Conservation (phyloP, 2,329 filamentous ascomycete species). For the Sporothrix phasma region DNA sequence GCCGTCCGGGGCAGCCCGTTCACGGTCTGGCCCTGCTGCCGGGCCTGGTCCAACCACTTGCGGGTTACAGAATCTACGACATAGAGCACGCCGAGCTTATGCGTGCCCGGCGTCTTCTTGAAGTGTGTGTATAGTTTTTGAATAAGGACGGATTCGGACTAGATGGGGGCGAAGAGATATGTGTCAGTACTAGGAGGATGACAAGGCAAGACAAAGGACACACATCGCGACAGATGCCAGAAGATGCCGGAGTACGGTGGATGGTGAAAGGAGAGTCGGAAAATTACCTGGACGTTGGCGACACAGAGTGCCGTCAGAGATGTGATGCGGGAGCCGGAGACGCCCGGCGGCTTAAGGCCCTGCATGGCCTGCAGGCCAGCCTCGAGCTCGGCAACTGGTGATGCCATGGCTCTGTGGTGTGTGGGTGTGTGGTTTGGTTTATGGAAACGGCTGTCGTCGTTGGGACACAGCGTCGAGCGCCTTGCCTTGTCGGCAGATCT, state of each 20-base stretch:
- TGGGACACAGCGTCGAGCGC: not conserved
- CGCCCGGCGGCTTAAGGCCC: slow-evolving; percentile 81
- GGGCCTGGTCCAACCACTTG: slow-evolving; percentile 96
- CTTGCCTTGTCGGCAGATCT: not conserved
- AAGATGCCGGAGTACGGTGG: not conserved
- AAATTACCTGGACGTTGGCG: slow-evolving; percentile 73
- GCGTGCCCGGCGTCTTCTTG: slow-evolving; percentile 85
- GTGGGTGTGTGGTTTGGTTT: not conserved
- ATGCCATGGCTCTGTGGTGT: slow-evolving; percentile 46
- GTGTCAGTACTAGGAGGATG: not conserved
- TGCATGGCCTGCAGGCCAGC: slow-evolving; percentile 85
- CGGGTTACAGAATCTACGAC: slow-evolving; percentile 99
- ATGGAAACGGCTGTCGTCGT: not conserved
- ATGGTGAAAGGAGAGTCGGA: too few relatives aligned
- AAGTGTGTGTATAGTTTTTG: slow-evolving; percentile 96
- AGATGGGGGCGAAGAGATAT: slow-evolving; percentile 17
- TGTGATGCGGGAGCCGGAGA: slow-evolving; percentile 85
- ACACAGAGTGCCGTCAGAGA: slow-evolving; percentile 81
- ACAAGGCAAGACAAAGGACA: too few relatives aligned
- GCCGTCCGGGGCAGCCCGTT: slow-evolving; percentile 75
- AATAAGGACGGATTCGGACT: slow-evolving; percentile 92
- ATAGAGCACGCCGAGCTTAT: slow-evolving; percentile 98
- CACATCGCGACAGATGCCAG: not conserved
- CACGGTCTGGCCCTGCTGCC: slow-evolving; percentile 70
- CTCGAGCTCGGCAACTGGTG: slow-evolving; percentile 85